Percentiles rank a stretch among this genome's conserved stretches.
phyloP scores from a whole-genome alignment of 305 asterid species.

The Andrographis paniculata region DNA sequence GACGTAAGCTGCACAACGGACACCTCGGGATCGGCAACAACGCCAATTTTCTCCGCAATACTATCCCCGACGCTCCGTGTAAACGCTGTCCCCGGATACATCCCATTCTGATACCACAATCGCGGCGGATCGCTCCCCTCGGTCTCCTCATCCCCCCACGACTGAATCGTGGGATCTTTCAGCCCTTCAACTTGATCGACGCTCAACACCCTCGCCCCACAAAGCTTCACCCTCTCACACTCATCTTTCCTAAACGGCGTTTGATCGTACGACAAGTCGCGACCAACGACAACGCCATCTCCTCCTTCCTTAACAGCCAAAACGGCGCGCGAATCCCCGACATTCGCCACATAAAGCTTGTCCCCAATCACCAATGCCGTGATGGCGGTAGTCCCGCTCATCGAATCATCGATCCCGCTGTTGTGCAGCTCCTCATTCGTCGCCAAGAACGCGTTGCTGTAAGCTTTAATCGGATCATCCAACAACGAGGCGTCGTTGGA shows the following conservation, averaged over 20 bases:
- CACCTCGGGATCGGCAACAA: slow-evolving; percentile 82
- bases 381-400: slow-evolving; percentile 98
- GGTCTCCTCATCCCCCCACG: slow-evolving; percentile 94
- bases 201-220: slow-evolving; percentile 93
- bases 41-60: slow-evolving; percentile 87
- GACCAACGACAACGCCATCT: slow-evolving; percentile 38
- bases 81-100: slow-evolving; percentile 96
- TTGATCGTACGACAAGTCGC: slow-evolving; percentile 76
- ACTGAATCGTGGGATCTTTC: slow-evolving; percentile 78
- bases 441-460: slow-evolving; percentile 52
- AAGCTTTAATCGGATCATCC: slow-evolving; percentile 82
- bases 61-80: slow-evolving; percentile 92
- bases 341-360: slow-evolving; percentile 81
- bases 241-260: slow-evolving; percentile 93
- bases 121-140: slow-evolving; percentile 94
- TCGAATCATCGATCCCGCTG: slow-evolving; percentile 76
- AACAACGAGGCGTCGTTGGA: slow-evolving; percentile 48
- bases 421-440: slow-evolving; percentile 74
- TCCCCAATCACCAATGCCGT: slow-evolving; percentile 71
- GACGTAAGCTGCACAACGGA: slow-evolving; percentile 47
- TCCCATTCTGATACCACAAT: slow-evolving; percentile 91
- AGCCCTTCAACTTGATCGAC: slow-evolving; percentile 97
- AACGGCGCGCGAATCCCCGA: slow-evolving; percentile 91
- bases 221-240: slow-evolving; percentile 79
- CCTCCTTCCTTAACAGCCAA: slow-evolving; percentile 76